A percentile compares a stretch with the other conserved stretches of the same genome.
Conservation (phyloP, 2,329 filamentous ascomycete species). For the Daldinia sp. region DNA sequence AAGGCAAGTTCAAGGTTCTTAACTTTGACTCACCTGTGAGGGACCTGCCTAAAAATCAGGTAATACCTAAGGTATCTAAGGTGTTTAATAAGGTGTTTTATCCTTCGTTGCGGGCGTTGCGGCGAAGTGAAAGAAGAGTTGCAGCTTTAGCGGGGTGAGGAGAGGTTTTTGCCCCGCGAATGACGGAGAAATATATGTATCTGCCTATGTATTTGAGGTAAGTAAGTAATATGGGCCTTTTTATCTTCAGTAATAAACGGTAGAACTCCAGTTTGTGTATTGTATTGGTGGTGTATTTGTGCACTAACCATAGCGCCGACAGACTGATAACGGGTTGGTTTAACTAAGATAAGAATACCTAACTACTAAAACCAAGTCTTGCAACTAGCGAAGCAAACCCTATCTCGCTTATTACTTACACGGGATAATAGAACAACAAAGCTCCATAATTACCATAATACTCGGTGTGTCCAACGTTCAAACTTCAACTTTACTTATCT, state of each 20-base stretch:
- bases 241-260: background rate
- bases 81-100: no score
- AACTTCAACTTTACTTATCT: no score
- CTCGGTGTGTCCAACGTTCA: background rate
- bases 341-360: no score
- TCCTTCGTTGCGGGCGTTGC: slow-evolving; percentile 7
- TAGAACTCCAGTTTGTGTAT: background rate
- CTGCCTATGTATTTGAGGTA: background rate
- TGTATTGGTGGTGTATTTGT: no score
- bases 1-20: background rate
- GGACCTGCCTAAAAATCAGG: slow-evolving; percentile 9
- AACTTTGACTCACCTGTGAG: slow-evolving; percentile 1
- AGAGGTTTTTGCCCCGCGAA: slow-evolving; percentile 37
- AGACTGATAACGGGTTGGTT: no score
- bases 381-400: no score
- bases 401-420: background rate
- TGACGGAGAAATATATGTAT: slow-evolving; percentile 24
- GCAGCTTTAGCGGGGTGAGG: slow-evolving; percentile 29
- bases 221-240: background rate
- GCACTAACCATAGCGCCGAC: no score
- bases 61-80: no score
- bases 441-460: background rate
- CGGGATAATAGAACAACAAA: background rate
- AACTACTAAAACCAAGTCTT: no score
- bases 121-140: background rate